phyloP scores from a whole-genome alignment of 2,329 filamentous ascomycete genomes.

The Arthroderma sp. region DNA sequence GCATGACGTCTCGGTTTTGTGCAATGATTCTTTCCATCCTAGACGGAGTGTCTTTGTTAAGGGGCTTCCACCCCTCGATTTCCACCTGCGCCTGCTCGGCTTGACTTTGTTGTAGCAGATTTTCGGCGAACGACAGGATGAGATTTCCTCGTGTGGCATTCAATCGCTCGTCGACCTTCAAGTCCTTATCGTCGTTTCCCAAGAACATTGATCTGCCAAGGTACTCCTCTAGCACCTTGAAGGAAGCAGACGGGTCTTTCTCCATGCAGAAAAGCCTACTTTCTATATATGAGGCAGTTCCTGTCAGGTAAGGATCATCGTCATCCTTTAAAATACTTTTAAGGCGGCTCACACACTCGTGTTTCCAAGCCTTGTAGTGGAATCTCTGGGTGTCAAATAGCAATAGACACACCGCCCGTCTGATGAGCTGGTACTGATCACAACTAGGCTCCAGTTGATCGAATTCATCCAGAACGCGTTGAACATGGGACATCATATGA shows the following conservation, averaged over 20 bases:
- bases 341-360: neutral
- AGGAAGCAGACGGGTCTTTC: slow-evolving; percentile 2
- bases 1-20: slow-evolving; percentile 2
- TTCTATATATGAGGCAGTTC: neutral
- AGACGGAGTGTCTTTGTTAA: slow-evolving; percentile 1
- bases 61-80: slow-evolving; percentile 4
- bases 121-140: slow-evolving; percentile 8
- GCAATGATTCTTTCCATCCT: slow-evolving; percentile 3
- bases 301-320: slow-evolving; percentile 2
- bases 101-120: slow-evolving; percentile 9
- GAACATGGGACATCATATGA: slow-evolving; percentile 4
- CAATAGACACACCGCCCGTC: neutral
- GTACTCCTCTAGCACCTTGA: slow-evolving; percentile 2
- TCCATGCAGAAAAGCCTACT: slow-evolving; percentile 4
- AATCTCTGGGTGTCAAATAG: slow-evolving; percentile 5
- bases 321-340: slow-evolving; percentile 3
- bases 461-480: slow-evolving; percentile 2
- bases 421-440: neutral
- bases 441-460: slow-evolving; percentile 1
- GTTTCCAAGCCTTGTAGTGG: slow-evolving; percentile 3
- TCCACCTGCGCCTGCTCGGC: slow-evolving; percentile 8
- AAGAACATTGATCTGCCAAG: neutral
- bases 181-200: neutral
- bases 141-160: slow-evolving; percentile 9
- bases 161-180: neutral